Evolutionary conservation across 176 grass and related monocot genomes (phyloP).

Genomic region (Pharus latifolius): DNA sequence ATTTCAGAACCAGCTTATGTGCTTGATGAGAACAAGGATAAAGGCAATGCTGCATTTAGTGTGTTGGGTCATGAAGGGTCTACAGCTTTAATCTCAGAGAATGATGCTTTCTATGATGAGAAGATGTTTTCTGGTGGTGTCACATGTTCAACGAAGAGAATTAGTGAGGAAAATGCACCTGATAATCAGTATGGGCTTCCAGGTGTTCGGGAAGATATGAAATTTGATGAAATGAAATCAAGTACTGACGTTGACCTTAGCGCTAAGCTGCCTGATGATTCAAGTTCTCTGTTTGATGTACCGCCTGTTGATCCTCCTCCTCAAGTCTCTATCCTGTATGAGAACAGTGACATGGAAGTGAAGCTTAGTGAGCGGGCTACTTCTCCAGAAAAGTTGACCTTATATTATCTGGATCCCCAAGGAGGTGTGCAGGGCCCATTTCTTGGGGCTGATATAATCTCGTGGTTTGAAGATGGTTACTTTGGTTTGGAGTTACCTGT

Average conservation of each 20-base stretch:
- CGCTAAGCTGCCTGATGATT: slow-evolving; percentile 46
- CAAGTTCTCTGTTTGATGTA: slow-evolving; percentile 42
- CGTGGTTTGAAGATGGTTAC: slow-evolving; percentile 93
- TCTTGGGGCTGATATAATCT: slow-evolving; percentile 73
- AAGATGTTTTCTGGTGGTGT: slow-evolving; percentile 4
- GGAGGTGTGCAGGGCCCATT: slow-evolving; percentile 91
- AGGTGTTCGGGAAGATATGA: slow-evolving; percentile 11
- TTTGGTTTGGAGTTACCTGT: slow-evolving; percentile 88
- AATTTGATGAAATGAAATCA: slow-evolving; percentile 5
- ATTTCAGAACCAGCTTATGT: slow-evolving; percentile 30
- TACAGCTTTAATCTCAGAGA: slow-evolving; percentile 22
- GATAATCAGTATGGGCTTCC: background rate
- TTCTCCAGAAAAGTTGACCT: slow-evolving; percentile 69
- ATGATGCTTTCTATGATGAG: slow-evolving; percentile 30
- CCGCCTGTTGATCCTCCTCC: background rate
- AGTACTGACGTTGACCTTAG: slow-evolving; percentile 24
- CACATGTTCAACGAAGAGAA: background rate
- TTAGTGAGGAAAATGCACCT: background rate
- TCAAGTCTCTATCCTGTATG: background rate
- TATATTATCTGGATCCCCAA: slow-evolving; percentile 93
- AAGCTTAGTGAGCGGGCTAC: slow-evolving; percentile 25
- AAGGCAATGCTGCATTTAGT: background rate
- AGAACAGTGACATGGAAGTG: slow-evolving; percentile 6
- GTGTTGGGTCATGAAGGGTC: slow-evolving; percentile 21
- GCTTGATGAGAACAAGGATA: slow-evolving; percentile 25